Evolutionary conservation across 108 stramenopile genomes (phyloP).

Genomic region (Fragilaria crotonensis): DNA sequence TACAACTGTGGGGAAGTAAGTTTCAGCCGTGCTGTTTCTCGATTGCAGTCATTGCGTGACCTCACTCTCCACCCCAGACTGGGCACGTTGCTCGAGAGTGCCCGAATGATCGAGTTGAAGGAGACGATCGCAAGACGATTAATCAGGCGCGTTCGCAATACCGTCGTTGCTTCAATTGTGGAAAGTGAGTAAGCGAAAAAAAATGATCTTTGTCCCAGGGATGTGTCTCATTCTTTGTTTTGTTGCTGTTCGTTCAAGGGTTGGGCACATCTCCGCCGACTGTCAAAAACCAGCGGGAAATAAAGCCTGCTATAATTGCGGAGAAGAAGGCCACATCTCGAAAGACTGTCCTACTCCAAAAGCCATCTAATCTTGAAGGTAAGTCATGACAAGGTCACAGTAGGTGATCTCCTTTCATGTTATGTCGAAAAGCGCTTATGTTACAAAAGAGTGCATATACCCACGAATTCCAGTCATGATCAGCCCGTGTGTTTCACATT

Average conservation of each 20-base stretch:
- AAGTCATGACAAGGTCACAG: too few relatives aligned
- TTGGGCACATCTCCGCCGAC: conserved; percentile 60
- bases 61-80: conserved; percentile 5
- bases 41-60: not conserved
- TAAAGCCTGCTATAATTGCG: conserved; percentile 80
- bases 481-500: too few relatives aligned
- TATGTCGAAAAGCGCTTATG: too few relatives aligned
- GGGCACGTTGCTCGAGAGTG: conserved; percentile 62
- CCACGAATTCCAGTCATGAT: too few relatives aligned
- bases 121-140: conserved; percentile 42
- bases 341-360: too few relatives aligned
- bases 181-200: conserved; percentile 49
- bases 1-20: conserved; percentile 71
- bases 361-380: too few relatives aligned
- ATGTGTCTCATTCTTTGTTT: too few relatives aligned
- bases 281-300: conserved; percentile 57
- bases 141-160: conserved; percentile 38
- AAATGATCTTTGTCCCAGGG: too few relatives aligned
- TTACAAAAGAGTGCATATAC: too few relatives aligned
- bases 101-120: conserved; percentile 41
- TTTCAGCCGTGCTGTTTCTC: conserved; percentile 2
- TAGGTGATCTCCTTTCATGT: too few relatives aligned
- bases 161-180: conserved; percentile 79
- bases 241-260: conserved; percentile 4
- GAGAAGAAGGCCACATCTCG: conserved; percentile 58